Conservation (phyloP, 1,284 basidiomycete genomes). For the Leccinum pachyderme region DNA sequence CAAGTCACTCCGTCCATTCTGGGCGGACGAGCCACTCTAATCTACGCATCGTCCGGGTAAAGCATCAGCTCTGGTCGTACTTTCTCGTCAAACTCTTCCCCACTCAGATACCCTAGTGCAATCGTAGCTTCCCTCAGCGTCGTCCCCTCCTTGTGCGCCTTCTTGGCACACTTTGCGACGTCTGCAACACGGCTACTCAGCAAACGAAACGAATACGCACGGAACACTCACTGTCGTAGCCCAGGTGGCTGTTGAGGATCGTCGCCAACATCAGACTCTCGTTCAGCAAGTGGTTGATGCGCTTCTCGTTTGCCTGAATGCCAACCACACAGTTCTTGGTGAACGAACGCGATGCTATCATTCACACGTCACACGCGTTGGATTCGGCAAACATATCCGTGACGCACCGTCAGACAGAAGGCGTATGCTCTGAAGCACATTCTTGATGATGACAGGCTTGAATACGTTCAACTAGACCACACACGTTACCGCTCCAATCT, state of each 20-base stretch:
- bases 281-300: conserved; percentile 87
- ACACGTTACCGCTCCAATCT: conserved; percentile 8
- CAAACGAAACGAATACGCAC: conserved; percentile 1
- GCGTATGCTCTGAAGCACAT: conserved; percentile 94
- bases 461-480: conserved; percentile 86
- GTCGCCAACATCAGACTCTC: conserved; percentile 97
- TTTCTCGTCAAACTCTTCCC: conserved; percentile 93
- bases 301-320: conserved; percentile 93
- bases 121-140: conserved; percentile 96
- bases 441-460: conserved; percentile 99
- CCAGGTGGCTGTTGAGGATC: conserved; percentile 89
- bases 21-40: conserved; percentile 20
- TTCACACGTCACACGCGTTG: conserved; percentile 5
- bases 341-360: conserved; percentile 79
- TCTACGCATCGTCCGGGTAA: conserved; percentile 56
- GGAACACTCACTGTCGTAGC: conserved; percentile 83
- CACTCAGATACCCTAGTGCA: conserved; percentile 79
- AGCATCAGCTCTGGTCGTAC: conserved; percentile 94
- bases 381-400: background rate
- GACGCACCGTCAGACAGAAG: conserved; percentile 83
- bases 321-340: conserved; percentile 97
- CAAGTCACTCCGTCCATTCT: conserved; percentile 25
- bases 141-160: conserved; percentile 97
- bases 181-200: conserved; percentile 47
- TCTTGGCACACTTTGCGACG: conserved; percentile 98